Evolutionary conservation across 352 stramenopile genomes (phyloP).

Genomic region (Pythium chondricola): DNA sequence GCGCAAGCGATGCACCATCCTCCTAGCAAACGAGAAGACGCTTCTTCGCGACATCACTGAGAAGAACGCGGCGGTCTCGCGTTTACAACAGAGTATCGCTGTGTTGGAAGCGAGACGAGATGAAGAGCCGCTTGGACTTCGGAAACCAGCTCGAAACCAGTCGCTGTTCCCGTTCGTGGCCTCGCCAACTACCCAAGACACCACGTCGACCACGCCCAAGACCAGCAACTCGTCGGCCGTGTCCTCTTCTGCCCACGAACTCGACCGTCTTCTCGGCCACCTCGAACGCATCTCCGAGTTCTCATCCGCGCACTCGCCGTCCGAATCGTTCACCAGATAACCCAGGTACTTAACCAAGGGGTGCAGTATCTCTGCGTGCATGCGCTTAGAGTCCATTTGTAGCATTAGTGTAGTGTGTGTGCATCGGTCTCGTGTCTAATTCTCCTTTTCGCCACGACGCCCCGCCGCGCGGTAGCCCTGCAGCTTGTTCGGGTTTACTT

Average conservation of each 20-base stretch:
- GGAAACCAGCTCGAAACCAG: slow-evolving; percentile 9
- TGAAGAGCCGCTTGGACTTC: background rate
- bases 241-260: slow-evolving; percentile 36
- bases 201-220: slow-evolving; percentile 1
- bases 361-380: no score
- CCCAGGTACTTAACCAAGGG: no score
- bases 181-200: slow-evolving; percentile 1
- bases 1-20: slow-evolving; percentile 50
- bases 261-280: slow-evolving; percentile 60
- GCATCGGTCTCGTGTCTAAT: slow-evolving; percentile 11
- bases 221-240: slow-evolving; percentile 10
- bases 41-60: slow-evolving; percentile 67
- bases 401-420: no score
- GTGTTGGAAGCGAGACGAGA: slow-evolving; percentile 22
- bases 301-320: slow-evolving; percentile 22
- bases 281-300: slow-evolving; percentile 68
- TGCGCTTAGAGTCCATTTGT: no score
- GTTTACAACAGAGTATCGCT: slow-evolving; percentile 42
- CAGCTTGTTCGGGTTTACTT: slow-evolving; percentile 87
- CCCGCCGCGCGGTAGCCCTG: slow-evolving; percentile 31
- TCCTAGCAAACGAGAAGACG: slow-evolving; percentile 63
- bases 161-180: background rate
- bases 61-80: slow-evolving; percentile 42
- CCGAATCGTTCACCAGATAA: slow-evolving; percentile 10
- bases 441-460: slow-evolving; percentile 54